phyloP scores from a whole-genome alignment of 805 yeast species.

The Metschnikowia corniflorae region DNA sequence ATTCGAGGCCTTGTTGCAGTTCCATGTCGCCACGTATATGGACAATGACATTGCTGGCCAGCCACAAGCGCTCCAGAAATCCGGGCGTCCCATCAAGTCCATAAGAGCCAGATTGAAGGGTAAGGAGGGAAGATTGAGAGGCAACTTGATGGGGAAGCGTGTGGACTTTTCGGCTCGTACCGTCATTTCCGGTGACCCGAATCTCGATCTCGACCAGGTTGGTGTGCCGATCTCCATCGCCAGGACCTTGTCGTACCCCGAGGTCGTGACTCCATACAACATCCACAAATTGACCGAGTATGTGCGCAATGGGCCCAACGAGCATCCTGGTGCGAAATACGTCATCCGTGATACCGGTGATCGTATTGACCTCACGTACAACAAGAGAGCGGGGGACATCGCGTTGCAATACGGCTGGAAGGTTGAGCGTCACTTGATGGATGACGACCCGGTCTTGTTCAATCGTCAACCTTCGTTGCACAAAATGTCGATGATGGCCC shows the following conservation, averaged over 20 bases:
- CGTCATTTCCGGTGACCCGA: constrained; percentile 99
- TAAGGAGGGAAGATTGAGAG: constrained; percentile 98
- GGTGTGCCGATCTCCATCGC: constrained; percentile 99
- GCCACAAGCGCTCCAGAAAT: constrained; percentile 97
- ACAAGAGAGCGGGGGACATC: constrained; percentile 97
- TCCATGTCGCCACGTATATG: constrained; percentile 99
- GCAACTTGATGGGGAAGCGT: constrained; percentile 98
- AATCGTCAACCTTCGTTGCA: constrained; percentile 99
- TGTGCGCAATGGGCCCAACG: constrained; percentile 97
- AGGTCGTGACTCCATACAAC: constrained; percentile 95
- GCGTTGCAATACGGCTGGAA: constrained; percentile 98
- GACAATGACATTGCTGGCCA: constrained; percentile 99
- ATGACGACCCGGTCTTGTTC: constrained; percentile 94
- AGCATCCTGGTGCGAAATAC: constrained; percentile 99
- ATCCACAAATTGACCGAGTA: constrained; percentile 88
- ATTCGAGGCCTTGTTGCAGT: constrained; percentile 91
- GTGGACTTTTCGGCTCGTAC: constrained; percentile 99
- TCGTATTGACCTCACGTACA: constrained; percentile 94
- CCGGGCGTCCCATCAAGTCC: constrained; percentile 97
- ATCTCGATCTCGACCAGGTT: constrained; percentile 94
- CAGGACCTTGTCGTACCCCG: constrained; percentile 92
- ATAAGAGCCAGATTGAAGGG: constrained; percentile 99
- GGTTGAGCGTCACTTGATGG: constrained; percentile 97
- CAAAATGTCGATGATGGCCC: constrained; percentile 99
- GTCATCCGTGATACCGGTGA: constrained; percentile 98